Base-by-base conservation (phyloP, 371 early-diverging fungal species). In the Rhizopus stolonifer region DNA sequence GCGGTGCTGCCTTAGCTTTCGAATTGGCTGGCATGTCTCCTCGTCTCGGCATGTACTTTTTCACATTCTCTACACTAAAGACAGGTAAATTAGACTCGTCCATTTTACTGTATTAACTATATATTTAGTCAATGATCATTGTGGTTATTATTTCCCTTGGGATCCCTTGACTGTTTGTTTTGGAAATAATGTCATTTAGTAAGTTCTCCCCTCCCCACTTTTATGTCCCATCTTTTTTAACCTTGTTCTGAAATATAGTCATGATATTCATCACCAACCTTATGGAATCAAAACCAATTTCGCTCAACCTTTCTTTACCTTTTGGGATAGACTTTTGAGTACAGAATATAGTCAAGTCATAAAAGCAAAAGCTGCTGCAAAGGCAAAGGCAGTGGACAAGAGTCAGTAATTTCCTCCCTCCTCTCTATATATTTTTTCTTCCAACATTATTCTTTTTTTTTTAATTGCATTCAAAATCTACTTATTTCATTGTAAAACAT, bases 61-160 rank as follows among this genome's bases (percentile, higher is more conserved):
- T 83, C 64, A 70, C 72, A 14, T 75, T 89, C 56, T 80, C 87
- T 2, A 86, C 87, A 23, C 47, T 89, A 22, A 89, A 89, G 61
- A 89, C 89, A 46, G 76, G 75, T 67, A 72, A 64, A 49, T 49
- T 32, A 43, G 21, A 34, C 19, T 19, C 33, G 23, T 45, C 32
- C 3, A 8, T 43, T 15, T 10, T 34, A 26, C 14, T n/a, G n/a
- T n/a, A n/a, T 26, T 9, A 42, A 22, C 33, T n/a, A 24, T 40
- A 21, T 17, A 10, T 25, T 3, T 48, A 64, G 83, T 86, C 4
- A 86, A 85, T 53, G 89, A 89, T 54, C 89, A 89, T 62, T 84
- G 86, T 59, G 89, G 89, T 15, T 89, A 87, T 64, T 70, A 76
- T 23, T 75, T 87, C 51, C 86, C 89, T 17, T 87, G 82, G 77